A percentile compares a stretch with the other conserved stretches of the same genome.
Evolutionary conservation across 768 basidiomycete species (phyloP).

Genomic region (Auriscalpium orientale): DNA sequence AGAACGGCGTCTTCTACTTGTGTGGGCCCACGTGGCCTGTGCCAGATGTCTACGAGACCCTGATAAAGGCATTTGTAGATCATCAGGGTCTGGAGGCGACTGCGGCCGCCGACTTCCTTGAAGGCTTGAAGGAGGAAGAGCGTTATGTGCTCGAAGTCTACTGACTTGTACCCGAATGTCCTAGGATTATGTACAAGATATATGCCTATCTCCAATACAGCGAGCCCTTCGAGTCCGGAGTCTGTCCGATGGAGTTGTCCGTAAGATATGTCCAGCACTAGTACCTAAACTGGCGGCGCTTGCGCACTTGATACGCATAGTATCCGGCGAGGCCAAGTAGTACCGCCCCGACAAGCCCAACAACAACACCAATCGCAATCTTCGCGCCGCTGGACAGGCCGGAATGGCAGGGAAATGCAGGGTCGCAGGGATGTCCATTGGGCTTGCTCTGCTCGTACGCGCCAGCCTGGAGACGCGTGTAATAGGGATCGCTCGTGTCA

Average conservation of each 20-base stretch:
- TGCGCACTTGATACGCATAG: conserved; percentile 16
- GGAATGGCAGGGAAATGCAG: conserved; percentile 45
- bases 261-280: background rate
- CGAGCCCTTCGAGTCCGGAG: too few relatives aligned
- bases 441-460: conserved; percentile 57
- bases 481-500: conserved; percentile 68
- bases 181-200: background rate
- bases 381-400: conserved; percentile 52
- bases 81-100: conserved; percentile 57
- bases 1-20: conserved; percentile 84
- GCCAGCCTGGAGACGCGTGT: conserved; percentile 61
- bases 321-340: conserved; percentile 36
- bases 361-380: conserved; percentile 63
- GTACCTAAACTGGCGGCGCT: conserved; percentile 1
- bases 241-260: too few relatives aligned
- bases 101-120: conserved; percentile 73
- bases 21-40: conserved; percentile 99
- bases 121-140: conserved; percentile 91
- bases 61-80: conserved; percentile 73
- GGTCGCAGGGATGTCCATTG: conserved; percentile 70
- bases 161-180: background rate
- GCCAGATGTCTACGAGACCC: conserved; percentile 91
- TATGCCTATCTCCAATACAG: too few relatives aligned
- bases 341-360: conserved; percentile 54
- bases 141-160: conserved; percentile 92